Evolutionary conservation across 2,329 filamentous ascomycete genomes (phyloP), one percentile per base, ranked within the genome.

Genomic region (Myrmaecium sp.): DNA sequence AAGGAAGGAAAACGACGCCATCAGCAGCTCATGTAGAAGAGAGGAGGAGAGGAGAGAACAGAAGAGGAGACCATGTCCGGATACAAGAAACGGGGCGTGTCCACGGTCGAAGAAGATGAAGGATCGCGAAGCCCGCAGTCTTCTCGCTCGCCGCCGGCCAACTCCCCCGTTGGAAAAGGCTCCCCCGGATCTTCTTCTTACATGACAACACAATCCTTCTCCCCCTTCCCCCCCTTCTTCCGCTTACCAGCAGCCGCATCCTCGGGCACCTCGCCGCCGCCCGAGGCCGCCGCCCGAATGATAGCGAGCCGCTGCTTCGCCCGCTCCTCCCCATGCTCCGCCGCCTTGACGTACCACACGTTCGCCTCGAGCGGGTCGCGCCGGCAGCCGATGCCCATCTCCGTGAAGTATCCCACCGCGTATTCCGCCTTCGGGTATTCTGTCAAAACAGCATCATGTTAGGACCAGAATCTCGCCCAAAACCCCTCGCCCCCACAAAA

Each of bases 301-400:
- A 83, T 80, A 12, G 77, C 72, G 28, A 98, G 63, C 14, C 89
- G 70, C 43, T 89, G 77, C 50, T 77, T 86, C 26, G 89, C 89
- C 31, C 83, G 71, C 41, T 89, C 80, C 43, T 95, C 84, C 24
- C 86, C 89, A 26, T 81, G 70, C 38, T 93, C 86, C 10, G 89
- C 86, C 4, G 89, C 89, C 52, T 80, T 81, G 39, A 98, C 86
- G 48, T 98, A 98, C 86, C 84, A 95, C 17, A 93, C 80, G 44
- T 98, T 98, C 39, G 89, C 86, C 51, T 94, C 84, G 22, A 98
- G 66, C n/a, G 86, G 74, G 49, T 98, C 89, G 25, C 82, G 74
- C 19, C 83, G 78, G 50, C 83, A 94, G 26, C 89, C 89, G 40
- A 98, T 94, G 35, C 89, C 89, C 80, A 91, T 93, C 51, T 98